These are phyloP conservation scores for Phytophthora ramorum DNA, from an alignment of 352 stramenopile species.

Conservation along the genomic window DNA sequence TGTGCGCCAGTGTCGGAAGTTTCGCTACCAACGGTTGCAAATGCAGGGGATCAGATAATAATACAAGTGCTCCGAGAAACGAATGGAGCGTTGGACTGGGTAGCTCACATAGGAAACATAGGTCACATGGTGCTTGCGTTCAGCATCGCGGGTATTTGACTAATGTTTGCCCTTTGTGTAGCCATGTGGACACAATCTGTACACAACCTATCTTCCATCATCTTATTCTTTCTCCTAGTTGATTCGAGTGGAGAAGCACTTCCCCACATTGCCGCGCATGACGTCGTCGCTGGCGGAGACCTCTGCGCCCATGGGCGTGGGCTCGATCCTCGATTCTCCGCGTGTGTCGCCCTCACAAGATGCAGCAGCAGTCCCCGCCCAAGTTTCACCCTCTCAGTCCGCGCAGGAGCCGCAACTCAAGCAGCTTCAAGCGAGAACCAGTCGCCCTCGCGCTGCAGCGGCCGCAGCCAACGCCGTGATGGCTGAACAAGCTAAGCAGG, in stretches of 20 bases:
- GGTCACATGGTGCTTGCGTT: too few relatives aligned
- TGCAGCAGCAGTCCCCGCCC: background rate
- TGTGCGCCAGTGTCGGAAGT: conserved; percentile 2
- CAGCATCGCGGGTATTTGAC: too few relatives aligned
- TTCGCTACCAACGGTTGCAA: conserved; percentile 13
- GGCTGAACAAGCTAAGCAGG: conserved; percentile 13
- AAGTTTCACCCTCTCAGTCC: background rate
- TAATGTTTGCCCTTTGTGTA: too few relatives aligned
- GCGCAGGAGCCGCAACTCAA: conserved; percentile 4
- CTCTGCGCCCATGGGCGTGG: background rate
- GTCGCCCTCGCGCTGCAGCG: conserved; percentile 9
- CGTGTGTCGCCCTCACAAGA: background rate
- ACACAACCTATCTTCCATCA: conserved; percentile 4
- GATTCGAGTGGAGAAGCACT: conserved; percentile 3
- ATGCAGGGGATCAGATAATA: conserved; percentile 19
- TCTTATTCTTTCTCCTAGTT: background rate
- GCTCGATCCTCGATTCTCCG: background rate
- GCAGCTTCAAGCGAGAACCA: conserved; percentile 1
- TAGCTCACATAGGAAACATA: too few relatives aligned
- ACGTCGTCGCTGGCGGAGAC: conserved; percentile 2
- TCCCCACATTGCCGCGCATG: background rate
- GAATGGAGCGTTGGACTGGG: conserved; percentile 18
- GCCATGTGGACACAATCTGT: background rate
- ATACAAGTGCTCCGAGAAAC: conserved; percentile 13
- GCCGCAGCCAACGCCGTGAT: conserved; percentile 19